phyloP scores from a whole-genome alignment of 805 yeast species.

The Lipomyces yamadae region DNA sequence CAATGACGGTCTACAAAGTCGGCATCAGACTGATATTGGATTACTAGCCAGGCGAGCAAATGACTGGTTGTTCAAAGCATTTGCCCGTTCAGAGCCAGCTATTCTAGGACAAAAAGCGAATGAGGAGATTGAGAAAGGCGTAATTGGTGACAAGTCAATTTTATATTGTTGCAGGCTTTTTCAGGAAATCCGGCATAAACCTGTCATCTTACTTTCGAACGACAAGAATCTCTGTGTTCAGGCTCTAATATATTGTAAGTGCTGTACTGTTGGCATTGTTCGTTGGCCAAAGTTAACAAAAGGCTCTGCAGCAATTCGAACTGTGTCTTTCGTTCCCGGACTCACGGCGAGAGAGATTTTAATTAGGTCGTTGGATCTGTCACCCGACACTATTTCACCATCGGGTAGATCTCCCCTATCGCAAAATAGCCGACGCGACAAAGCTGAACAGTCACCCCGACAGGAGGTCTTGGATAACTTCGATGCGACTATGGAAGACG shows the following conservation, averaged over 20 bases:
- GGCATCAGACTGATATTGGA: conserved; percentile 50
- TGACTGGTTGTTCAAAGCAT: conserved; percentile 70
- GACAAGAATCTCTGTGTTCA: conserved; percentile 83
- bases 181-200: conserved; percentile 46
- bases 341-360: conserved; percentile 23
- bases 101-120: conserved; percentile 67
- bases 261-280: background rate
- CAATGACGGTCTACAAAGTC: conserved; percentile 10
- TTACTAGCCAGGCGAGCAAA: conserved; percentile 71
- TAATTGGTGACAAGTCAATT: conserved; percentile 77
- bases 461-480: background rate
- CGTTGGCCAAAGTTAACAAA: conserved; percentile 39
- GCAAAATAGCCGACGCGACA: no score
- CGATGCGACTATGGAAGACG: conserved; percentile 4
- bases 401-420: background rate
- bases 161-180: conserved; percentile 81
- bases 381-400: background rate
- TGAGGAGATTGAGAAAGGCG: conserved; percentile 55
- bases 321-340: conserved; percentile 25
- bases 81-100: conserved; percentile 57
- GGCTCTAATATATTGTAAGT: conserved; percentile 64
- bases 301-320: conserved; percentile 16
- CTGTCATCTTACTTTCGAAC: conserved; percentile 71
- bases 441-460: background rate
- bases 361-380: conserved; percentile 10